Evolutionary conservation across 805 yeast genomes (phyloP), one percentile per base, ranked within the genome.

Genomic region (Clavispora vitiphila): DNA sequence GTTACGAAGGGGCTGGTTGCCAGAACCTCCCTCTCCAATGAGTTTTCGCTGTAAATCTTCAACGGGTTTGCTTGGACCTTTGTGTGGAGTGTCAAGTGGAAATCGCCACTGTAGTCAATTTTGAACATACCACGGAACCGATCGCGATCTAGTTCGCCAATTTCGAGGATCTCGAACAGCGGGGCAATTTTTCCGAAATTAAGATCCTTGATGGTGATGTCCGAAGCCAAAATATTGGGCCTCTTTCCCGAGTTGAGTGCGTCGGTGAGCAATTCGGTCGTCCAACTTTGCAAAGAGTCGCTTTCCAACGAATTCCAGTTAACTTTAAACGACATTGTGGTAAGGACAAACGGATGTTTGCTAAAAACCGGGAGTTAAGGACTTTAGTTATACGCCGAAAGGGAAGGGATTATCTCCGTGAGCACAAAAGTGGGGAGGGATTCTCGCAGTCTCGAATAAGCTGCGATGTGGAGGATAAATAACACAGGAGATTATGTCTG

Each of bases 21-120:
- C 18, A 47, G 42, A 9, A 64, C 51, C 41, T 67, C 72, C 20
- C 58, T 58, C 34, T 68, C 70, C 26, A 65, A 51, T 20, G 65
- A 57, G 40, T 71, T 71, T 25, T 69, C 62, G 30, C 74, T 69
- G 58, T 84, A 81, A 22, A 86, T 85, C 45, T 82, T 81, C 40
- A 88, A 67, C 6, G 93, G 84, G 60, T 87, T 87, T 1, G 95
- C 96, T 60, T 86, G 89, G 11, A 88, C 87, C 42, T 82, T 80
- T 0, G 95, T 86, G 40, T 80, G 83, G 39, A 86, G 69, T 1
- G 89, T 82, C 40, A 86, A 76, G 41, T 77, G 77, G 15, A 88
- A 86, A 58, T 83, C 87, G 2, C 95, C 95, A 36, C 71, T 68
- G 57, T 86, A 86, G 51, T 77, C 79, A 47, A 86, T 74, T 53